Base-by-base conservation (phyloP, 2,329 filamentous ascomycete genomes). In the Talaromyces piceae region DNA sequence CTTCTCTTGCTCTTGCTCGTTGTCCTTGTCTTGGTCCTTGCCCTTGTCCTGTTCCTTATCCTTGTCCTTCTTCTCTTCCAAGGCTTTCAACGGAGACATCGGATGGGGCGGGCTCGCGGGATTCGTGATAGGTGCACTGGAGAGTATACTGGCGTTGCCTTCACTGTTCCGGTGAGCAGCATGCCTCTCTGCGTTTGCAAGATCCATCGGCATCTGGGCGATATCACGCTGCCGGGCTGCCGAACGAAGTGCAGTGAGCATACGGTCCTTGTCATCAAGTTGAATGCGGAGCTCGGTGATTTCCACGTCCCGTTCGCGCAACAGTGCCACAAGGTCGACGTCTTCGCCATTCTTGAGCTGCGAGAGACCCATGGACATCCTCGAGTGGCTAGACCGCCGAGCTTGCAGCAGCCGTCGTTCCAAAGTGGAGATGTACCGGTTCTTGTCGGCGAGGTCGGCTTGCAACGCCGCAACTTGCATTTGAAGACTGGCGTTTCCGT, bases 391-490 rank as follows among this genome's bases (percentile, higher is more conserved):
- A 0, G 90, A 89, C 45, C 91, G 80, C 37, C 93, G 80, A 31
- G 93, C 93, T 64, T 98, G 93, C 28, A 97, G 76, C 1, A 98
- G 75, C 23, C 93, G 82, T 69, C 94, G 94, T 72, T 98, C 93
- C 11, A 98, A 73, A 0, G 93, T 97, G 25, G 87, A 80, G 59
- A 97, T 97, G 67, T 98, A 98, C 27, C 93, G 86, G 61, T 93
- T 97, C 74, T 95, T 96, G 71, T 98, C 93, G n/a, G 81, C 82
- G 44, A 98, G 79, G 67, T 98, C 93, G n/a, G 90, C 83, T 67
- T 95, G 93, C 45, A 98, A 73, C n/a, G 94, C 87, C 46, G 84
- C 82, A 59, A 96, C 90, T 64, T 96, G 93, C n/a, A 88, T 81
- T 41, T 84, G 75, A 45, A 94, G 71, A 22, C 87, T 88, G 6